phyloP scores from a whole-genome alignment of 805 yeast genomes.

The Candida railenensis region DNA sequence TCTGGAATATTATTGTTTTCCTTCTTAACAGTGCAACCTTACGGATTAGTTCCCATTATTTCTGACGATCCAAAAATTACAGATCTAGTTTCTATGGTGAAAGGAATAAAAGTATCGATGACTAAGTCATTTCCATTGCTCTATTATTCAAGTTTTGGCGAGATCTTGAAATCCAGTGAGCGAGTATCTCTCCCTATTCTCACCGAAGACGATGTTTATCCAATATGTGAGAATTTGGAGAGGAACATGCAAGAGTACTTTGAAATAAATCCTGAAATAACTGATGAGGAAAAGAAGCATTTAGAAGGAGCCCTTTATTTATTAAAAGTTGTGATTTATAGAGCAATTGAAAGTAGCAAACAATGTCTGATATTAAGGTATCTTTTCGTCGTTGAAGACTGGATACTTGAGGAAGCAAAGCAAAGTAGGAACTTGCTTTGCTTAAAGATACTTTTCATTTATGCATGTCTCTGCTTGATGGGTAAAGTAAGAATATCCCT shows the following conservation, averaged over 20 bases:
- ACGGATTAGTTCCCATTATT: slow-evolving; percentile 26
- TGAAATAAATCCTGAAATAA: background rate
- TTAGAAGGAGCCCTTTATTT: slow-evolving; percentile 7
- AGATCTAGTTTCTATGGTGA: slow-evolving; percentile 20
- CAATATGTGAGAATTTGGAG: slow-evolving; percentile 6
- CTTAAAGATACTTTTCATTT: slow-evolving; percentile 21
- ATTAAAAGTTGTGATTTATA: slow-evolving; percentile 13
- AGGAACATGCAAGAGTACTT: slow-evolving; percentile 4
- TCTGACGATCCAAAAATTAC: slow-evolving; percentile 16
- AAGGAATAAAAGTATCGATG: slow-evolving; percentile 14
- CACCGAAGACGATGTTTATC: slow-evolving; percentile 6
- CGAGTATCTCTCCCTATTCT: background rate
- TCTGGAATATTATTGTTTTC: slow-evolving; percentile 25
- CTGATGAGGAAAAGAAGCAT: slow-evolving; percentile 4
- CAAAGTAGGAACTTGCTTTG: slow-evolving; percentile 19
- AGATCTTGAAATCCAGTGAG: background rate
- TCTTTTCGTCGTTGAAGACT: slow-evolving; percentile 16
- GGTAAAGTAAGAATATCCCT: slow-evolving; percentile 20
- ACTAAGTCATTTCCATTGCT: background rate
- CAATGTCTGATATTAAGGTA: slow-evolving; percentile 33
- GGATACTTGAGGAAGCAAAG: slow-evolving; percentile 18
- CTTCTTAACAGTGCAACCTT: slow-evolving; percentile 31
- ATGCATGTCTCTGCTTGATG: slow-evolving; percentile 17
- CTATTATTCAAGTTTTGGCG: background rate
- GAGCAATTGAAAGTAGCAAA: slow-evolving; percentile 16